Evolutionary conservation across 257 asterid species (phyloP).

Genomic region (Cynanchum wilfordii): DNA sequence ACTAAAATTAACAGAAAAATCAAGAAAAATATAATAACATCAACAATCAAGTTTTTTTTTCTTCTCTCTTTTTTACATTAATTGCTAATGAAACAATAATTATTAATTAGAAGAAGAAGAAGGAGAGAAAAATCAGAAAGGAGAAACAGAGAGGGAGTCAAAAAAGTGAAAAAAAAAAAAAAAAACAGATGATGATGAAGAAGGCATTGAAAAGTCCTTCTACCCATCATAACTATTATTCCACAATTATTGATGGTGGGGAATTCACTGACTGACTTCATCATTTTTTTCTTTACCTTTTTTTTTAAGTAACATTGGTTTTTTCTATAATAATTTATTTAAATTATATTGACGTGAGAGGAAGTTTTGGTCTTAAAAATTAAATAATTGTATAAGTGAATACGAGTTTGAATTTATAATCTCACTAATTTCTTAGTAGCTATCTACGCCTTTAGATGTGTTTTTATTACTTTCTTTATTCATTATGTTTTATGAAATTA

Average conservation of each 20-base stretch:
- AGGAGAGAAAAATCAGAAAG: neutral
- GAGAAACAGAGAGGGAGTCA: conserved; percentile 13
- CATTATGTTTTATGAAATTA: too few relatives aligned
- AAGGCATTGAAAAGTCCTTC: conserved; percentile 11
- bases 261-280: conserved; percentile 11
- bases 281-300: neutral
- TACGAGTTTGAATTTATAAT: too few relatives aligned
- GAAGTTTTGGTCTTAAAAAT: too few relatives aligned
- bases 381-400: too few relatives aligned
- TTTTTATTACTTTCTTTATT: too few relatives aligned
- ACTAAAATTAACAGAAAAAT: neutral
- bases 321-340: too few relatives aligned
- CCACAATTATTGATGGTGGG: conserved; percentile 41
- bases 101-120: conserved; percentile 8
- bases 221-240: conserved; percentile 24
- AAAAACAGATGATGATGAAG: conserved; percentile 11
- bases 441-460: too few relatives aligned
- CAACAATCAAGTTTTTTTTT: neutral
- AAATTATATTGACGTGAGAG: too few relatives aligned
- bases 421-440: too few relatives aligned
- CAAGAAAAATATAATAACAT: neutral
- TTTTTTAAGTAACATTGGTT: neutral
- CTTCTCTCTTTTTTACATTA: neutral
- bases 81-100: conserved; percentile 21
- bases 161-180: conserved; percentile 2